A percentile compares a stretch with the other conserved stretches of the same genome.
These are phyloP conservation scores for Fraxinus baroniana DNA, from an alignment of 305 asterid genomes.

Conservation along the genomic window DNA sequence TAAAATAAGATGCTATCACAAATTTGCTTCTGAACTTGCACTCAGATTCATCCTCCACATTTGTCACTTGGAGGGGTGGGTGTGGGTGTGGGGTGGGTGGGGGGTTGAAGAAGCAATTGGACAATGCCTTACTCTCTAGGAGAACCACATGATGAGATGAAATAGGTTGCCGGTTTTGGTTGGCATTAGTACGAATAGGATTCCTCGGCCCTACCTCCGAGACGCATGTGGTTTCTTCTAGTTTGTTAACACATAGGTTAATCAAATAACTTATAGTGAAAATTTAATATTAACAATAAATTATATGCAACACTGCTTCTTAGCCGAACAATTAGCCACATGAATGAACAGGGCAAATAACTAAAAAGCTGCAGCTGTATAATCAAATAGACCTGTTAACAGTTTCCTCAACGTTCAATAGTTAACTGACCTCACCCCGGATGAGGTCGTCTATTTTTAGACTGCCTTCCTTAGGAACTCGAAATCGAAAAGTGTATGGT, in stretches of 20 bases:
- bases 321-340: background rate
- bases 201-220: background rate
- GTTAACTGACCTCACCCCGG: constrained; percentile 75
- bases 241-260: background rate
- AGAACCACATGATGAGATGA: background rate
- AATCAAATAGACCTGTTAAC: background rate
- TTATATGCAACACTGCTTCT: background rate
- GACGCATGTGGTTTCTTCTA: background rate
- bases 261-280: background rate
- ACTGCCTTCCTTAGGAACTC: constrained; percentile 82
- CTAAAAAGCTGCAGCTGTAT: background rate
- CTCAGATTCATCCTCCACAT: background rate
- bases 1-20: background rate
- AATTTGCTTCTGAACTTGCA: background rate
- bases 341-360: background rate
- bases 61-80: background rate
- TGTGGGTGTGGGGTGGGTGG: background rate
- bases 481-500: constrained; percentile 79
- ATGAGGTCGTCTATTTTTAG: constrained; percentile 78
- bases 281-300: background rate
- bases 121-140: background rate
- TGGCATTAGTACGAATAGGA: background rate
- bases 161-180: background rate
- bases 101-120: background rate
- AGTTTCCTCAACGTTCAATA: background rate